phyloP scores from a whole-genome alignment of 371 early-diverging fungal genomes.

The Coemansia sp. region DNA sequence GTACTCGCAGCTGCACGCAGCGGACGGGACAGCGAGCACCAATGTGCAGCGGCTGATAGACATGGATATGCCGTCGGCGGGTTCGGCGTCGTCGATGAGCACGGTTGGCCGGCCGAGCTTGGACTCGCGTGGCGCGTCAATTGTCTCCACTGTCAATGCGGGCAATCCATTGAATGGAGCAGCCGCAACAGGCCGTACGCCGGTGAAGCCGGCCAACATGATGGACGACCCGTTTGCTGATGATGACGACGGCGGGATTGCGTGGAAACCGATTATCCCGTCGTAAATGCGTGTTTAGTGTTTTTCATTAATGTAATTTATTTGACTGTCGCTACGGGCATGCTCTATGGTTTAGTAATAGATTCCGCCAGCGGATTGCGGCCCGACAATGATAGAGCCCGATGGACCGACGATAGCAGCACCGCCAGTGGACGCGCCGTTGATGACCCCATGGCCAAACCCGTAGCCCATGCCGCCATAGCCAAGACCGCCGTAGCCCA shows the following conservation, averaged over 20 bases:
- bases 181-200: not conserved
- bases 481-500: conserved; percentile 5
- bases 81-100: not conserved
- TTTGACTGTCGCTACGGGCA: not conserved
- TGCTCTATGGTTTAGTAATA: conserved; percentile 15
- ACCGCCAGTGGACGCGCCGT: conserved; percentile 41
- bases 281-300: not conserved
- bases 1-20: conserved; percentile 17
- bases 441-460: conserved; percentile 18
- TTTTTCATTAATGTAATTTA: not conserved
- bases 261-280: conserved; percentile 43
- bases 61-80: conserved; percentile 8
- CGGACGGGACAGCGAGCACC: not conserved
- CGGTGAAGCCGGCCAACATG: not conserved
- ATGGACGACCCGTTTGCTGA: conserved; percentile 34
- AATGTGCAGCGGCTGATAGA: conserved; percentile 24
- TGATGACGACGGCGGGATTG: conserved; percentile 9
- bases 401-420: conserved; percentile 45
- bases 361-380: conserved; percentile 49
- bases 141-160: not conserved
- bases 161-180: conserved; percentile 33
- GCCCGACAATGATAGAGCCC: conserved; percentile 45
- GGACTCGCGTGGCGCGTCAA: conserved; percentile 22
- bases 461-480: conserved; percentile 9
- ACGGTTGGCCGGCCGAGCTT: conserved; percentile 21